Base-by-base conservation (phyloP, 352 stramenopile genomes). In the Phytophthora pseudosyringae region DNA sequence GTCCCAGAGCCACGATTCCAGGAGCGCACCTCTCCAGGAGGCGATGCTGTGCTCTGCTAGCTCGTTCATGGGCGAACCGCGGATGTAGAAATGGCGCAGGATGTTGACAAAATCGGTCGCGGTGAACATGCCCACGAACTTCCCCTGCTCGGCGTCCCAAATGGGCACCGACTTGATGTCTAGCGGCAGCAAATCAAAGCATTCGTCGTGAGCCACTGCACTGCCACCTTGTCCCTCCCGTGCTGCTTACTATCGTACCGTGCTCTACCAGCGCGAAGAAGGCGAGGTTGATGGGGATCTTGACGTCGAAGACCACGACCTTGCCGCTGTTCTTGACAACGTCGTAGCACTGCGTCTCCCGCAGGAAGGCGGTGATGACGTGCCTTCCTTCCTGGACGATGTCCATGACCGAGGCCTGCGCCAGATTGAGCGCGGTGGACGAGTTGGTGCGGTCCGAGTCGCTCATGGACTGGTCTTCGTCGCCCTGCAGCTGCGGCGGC, bases 241-340 rank as follows among this genome's bases (percentile, higher is more conserved):
- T 21, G 21, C 21, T 21, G 21, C 21, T 21, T 21, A 21, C 21
- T 21, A 21, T 21, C 21, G 21, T 71, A 98, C 95, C 97, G 82
- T 99, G 97, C 75, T 99, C 97, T n/a, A 99, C 95, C 32, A 99
- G 83, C 12, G 97, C 97, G 76, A 99, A 99, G 86, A 99, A 99
- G 31, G 97, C 97, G 36, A 99, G 78, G 67, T 99, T 98, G 67
- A 99, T 98, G 16, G 97, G 97, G 78, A 99, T 99, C 71, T 98
- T 98, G 45, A 98, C 96, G 75, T 99, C 97, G 80, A 99, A 99
- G 7, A 99, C 97, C 18, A 99, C 97, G 18, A 99, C 89, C 67
- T 95, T 99, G 43, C 97, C 95, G 73, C 93, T 98, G 50, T 96
- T 94, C 72, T 98, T 94, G 56, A 99, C 90, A n/a, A 99, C 83